phyloP scores from a whole-genome alignment of 768 basidiomycete genomes.

The Termitomyces sp. region DNA sequence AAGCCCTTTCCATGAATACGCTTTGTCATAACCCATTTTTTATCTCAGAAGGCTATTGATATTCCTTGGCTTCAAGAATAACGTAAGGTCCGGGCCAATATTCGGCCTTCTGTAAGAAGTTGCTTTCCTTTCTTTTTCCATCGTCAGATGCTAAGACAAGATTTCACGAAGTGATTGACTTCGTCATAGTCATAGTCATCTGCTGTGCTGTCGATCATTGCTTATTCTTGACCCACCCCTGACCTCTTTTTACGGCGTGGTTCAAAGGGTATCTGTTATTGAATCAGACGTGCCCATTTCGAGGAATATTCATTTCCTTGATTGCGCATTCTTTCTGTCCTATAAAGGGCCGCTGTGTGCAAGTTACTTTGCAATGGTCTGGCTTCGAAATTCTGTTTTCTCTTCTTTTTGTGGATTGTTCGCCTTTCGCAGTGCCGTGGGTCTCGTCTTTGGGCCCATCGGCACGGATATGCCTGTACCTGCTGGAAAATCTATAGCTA shows the following conservation, averaged over 20 bases:
- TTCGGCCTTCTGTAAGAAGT: background rate
- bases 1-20: background rate
- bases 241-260: background rate
- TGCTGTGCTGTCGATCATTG: background rate
- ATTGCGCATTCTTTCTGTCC: background rate
- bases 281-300: background rate
- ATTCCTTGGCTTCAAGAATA: background rate
- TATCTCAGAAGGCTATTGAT: background rate
- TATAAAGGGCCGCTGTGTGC: conserved; percentile 12
- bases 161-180: background rate
- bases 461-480: conserved; percentile 19
- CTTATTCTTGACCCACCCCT: background rate
- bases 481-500: conserved; percentile 20
- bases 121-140: background rate
- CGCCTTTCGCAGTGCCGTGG: conserved; percentile 3
- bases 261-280: background rate
- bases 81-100: background rate
- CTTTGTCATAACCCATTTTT: background rate
- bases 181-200: background rate
- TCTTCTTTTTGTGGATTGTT: conserved; percentile 6
- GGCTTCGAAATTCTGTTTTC: conserved; percentile 4
- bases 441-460: conserved; percentile 20
- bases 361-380: conserved; percentile 9
- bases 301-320: conserved; percentile 1
- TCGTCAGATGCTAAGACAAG: background rate